Evolutionary conservation across 2,329 filamentous ascomycete genomes (phyloP).

Genomic region (Nemania sp.): DNA sequence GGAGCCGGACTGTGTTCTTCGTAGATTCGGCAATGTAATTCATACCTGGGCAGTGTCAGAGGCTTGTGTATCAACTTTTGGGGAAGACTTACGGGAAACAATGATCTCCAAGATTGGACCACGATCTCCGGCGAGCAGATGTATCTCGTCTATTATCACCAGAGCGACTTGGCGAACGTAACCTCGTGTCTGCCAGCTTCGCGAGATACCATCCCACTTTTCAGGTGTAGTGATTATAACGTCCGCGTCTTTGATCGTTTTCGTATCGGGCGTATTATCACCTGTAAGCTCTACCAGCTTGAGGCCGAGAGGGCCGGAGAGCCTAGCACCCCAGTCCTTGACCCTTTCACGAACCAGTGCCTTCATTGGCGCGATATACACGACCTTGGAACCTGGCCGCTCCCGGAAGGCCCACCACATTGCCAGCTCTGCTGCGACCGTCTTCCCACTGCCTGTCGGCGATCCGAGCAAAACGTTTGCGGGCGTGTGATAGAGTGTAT

Average conservation of each 20-base stretch:
- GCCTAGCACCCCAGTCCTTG: conserved; percentile 86
- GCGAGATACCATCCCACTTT: conserved; percentile 99
- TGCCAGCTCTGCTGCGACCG: conserved; percentile 90
- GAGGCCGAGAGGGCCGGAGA: conserved; percentile 81
- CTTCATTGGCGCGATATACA: conserved; percentile 99
- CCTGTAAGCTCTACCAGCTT: conserved; percentile 94
- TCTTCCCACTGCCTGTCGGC: conserved; percentile 96
- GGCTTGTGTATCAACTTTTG: neutral
- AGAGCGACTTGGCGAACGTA: conserved; percentile 94
- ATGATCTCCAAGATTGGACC: conserved; percentile 99
- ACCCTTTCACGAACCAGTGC: conserved; percentile 95
- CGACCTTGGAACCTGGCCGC: conserved; percentile 91
- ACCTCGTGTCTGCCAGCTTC: conserved; percentile 96
- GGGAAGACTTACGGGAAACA: conserved; percentile 61
- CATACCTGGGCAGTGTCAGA: conserved; percentile 65
- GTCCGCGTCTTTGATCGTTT: conserved; percentile 92
- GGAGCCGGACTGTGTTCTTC: conserved; percentile 81
- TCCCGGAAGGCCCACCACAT: conserved; percentile 99
- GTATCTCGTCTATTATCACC: conserved; percentile 98
- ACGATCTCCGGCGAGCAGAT: conserved; percentile 92
- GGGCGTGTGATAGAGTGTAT: conserved; percentile 89
- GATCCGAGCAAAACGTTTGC: conserved; percentile 94
- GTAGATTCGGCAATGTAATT: conserved; percentile 98
- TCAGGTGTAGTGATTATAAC: conserved; percentile 99
- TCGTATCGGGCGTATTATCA: conserved; percentile 96